Base-by-base conservation (phyloP, 2,329 filamentous ascomycete species). In the Colletotrichum tofieldiae region DNA sequence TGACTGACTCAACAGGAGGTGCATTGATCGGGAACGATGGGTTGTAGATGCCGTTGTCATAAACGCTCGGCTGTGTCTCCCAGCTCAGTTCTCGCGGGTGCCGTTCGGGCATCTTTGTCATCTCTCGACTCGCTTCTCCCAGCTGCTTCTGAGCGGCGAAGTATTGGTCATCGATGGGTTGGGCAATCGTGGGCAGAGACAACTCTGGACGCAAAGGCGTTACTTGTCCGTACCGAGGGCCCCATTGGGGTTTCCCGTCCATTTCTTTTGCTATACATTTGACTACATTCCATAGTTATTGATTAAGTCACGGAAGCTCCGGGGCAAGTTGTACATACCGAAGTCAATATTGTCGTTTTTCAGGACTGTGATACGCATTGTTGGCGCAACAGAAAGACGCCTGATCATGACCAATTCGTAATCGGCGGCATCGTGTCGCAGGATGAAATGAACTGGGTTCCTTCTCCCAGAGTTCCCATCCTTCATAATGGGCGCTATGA, bases 11-110 rank as follows among this genome's bases (percentile, higher is more conserved):
- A 1, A 79, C 47, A 41, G 76, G 77, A 32, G 79, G 79, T 6
- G 78, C 82, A 43, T 82, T 77, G 61, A 82, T 76, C 1, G 84
- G 82, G 47, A 84, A 77, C 12, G 75, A 76, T 2, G 82, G 82
- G 61, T 80, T 78, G 18, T 75, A 65, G 16, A 78, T 58, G 12
- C 72, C 72, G 16, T 47, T 68, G 63, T 79, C 73, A 65, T 80
- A 82, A n/a, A 82, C 73, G 56, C 75, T 78, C 14, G 74, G 75
- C 14, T 75, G 73, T n/a, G 74, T 72, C 43, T 75, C 75, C 68
- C 78, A 83, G 32, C 79, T 77, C 45, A 73, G 73, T 32, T 71
- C 64, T 45, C 51, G 32, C 11, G 37, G 49, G 32, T 43, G 3
- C 37, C 23, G 32, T 23, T 63, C n/a, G 5, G 60, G 47, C 18